Base-by-base conservation (phyloP, 495 filamentous ascomycete species). In the Podospora tetraspora region DNA sequence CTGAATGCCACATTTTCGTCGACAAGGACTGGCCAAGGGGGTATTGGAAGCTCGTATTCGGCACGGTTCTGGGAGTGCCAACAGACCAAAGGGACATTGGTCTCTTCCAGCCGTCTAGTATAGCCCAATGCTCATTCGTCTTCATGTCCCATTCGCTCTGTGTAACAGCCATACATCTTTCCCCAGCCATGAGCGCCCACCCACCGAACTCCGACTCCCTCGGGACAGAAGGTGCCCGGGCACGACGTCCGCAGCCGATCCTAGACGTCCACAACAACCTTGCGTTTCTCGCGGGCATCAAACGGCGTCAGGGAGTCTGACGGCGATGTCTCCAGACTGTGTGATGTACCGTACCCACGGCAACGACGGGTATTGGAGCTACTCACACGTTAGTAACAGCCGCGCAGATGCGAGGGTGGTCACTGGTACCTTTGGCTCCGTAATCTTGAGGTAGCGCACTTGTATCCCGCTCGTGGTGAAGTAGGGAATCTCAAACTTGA, bases 401-500 rank as follows among this genome's bases (percentile, higher is more conserved):
- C 12, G 9, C 37, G 22, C 62, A 13, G 27, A 57, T n/a, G 1
- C 8, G n/a, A 60, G 62, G 56, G 34, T 23, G 58, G 30, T 67
- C 59, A 62, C 43, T 56, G 22, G 84, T 84, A 97, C 93, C 93
- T 99, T 99, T 6, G 95, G 96, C 80, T 99, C 95, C 67, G 96
- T 98, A 73, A 99, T 99, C 87, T 99, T 99, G 80, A 99, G 78
- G 77, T 99, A 99, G 67, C 95, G 88, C 70, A 98, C 96, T 79
- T 98, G 95, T 75, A 99, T 99, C 34, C 95, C 95, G 78, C 91
- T 95, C 4, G 95, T 99, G 9, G 95, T 99, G 77, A 99, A 99
- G 79, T 99, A 99, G 30, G 96, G 96, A 77, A 98, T 98, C 84
- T 99, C 96, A 78, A 98, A 99, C 81, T 98, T 99, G 82, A 99